Evolutionary conservation across 768 basidiomycete genomes (phyloP).

Genomic region (Scleroderma citrinum): DNA sequence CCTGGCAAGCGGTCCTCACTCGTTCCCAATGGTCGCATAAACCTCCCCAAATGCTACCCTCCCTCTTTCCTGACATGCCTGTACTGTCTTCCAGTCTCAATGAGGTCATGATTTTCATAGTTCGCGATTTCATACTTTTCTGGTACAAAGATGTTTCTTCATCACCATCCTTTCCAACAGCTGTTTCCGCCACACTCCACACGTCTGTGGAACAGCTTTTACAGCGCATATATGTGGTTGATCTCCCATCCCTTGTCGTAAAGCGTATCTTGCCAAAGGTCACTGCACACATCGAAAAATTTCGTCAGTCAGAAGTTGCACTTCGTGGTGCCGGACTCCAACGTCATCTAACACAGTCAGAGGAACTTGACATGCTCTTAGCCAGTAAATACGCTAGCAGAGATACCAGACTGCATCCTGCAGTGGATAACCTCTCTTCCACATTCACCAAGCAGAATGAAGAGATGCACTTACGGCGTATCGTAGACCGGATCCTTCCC

Average conservation of each 20-base stretch:
- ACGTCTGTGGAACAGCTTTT: slow-evolving; percentile 54
- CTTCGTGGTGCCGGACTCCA: slow-evolving; percentile 79
- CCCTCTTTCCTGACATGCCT: slow-evolving; percentile 58
- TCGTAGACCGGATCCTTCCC: slow-evolving; percentile 69
- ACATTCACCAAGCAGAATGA: slow-evolving; percentile 87
- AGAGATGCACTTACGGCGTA: slow-evolving; percentile 71
- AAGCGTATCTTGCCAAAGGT: slow-evolving; percentile 84
- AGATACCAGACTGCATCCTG: slow-evolving; percentile 70
- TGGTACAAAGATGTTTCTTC: slow-evolving; percentile 89
- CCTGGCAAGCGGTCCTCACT: slow-evolving; percentile 87
- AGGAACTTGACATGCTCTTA: slow-evolving; percentile 81
- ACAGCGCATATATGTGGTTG: slow-evolving; percentile 50
- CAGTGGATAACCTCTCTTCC: slow-evolving; percentile 83
- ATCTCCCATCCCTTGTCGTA: slow-evolving; percentile 71
- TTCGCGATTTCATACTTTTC: slow-evolving; percentile 79
- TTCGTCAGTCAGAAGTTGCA: slow-evolving; percentile 83
- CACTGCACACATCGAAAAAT: slow-evolving; percentile 85
- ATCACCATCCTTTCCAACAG: slow-evolving; percentile 83
- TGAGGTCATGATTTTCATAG: slow-evolving; percentile 72
- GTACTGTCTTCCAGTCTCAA: slow-evolving; percentile 69
- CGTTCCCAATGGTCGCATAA: slow-evolving; percentile 87
- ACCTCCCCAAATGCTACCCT: slow-evolving; percentile 59
- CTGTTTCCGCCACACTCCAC: slow-evolving; percentile 74
- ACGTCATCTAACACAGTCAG: slow-evolving; percentile 79
- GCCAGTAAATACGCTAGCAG: slow-evolving; percentile 72